A percentile compares a stretch with the other conserved stretches of the same genome.
phyloP scores from a whole-genome alignment of 2,329 filamentous ascomycete genomes.

The Decorospora gaudefroyi region DNA sequence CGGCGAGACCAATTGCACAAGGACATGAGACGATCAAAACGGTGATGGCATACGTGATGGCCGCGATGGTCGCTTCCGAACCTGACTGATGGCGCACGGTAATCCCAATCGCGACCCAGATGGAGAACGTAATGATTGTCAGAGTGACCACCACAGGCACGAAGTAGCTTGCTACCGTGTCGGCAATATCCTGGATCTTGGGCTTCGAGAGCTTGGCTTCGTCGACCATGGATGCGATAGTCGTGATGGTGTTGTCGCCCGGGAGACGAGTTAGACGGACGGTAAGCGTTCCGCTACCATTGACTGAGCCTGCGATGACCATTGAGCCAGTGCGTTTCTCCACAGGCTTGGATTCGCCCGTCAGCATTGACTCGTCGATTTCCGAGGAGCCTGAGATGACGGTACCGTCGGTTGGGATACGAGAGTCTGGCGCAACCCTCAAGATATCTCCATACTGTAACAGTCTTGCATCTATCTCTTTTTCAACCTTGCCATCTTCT shows the following conservation, averaged over 20 bases:
- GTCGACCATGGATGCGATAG: conserved; percentile 72
- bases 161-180: conserved; percentile 69
- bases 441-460: conserved; percentile 74
- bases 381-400: conserved; percentile 66
- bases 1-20: conserved; percentile 74
- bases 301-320: conserved; percentile 68
- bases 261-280: conserved; percentile 64
- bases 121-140: conserved; percentile 62
- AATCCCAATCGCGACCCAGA: conserved; percentile 67
- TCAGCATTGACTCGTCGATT: conserved; percentile 77
- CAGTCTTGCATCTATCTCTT: conserved; percentile 66
- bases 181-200: conserved; percentile 68
- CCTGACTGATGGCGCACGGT: conserved; percentile 42
- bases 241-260: conserved; percentile 71
- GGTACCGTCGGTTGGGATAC: conserved; percentile 70
- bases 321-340: conserved; percentile 58
- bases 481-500: conserved; percentile 44
- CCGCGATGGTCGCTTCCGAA: conserved; percentile 60
- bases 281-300: conserved; percentile 57
- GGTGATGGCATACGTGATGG: conserved; percentile 73
- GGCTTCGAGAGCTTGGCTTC: conserved; percentile 71
- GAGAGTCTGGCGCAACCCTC: conserved; percentile 62
- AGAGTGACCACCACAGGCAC: conserved; percentile 67
- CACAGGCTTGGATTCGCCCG: conserved; percentile 68
- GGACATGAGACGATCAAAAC: conserved; percentile 79